phyloP scores from a whole-genome alignment of 2,329 filamentous ascomycete genomes.

The Cladosporium oxysporum region DNA sequence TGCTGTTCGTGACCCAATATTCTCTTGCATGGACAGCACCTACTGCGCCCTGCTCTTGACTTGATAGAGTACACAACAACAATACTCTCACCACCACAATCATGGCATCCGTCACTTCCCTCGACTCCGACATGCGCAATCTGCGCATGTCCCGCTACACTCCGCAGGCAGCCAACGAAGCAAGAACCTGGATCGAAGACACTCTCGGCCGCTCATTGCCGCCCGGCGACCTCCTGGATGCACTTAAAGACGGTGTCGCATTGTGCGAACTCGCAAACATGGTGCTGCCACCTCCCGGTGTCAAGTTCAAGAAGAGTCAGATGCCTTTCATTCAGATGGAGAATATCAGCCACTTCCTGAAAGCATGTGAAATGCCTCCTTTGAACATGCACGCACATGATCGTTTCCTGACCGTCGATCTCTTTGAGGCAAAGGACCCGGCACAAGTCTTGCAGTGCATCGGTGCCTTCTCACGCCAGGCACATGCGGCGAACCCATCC shows the following conservation, averaged over 20 bases:
- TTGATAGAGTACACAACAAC: neutral
- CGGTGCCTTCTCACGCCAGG: constrained; percentile 84
- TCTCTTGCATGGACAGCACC: neutral
- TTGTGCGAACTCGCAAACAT: constrained; percentile 93
- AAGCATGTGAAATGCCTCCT: constrained; percentile 80
- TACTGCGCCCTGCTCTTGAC: neutral
- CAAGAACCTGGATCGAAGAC: constrained; percentile 80
- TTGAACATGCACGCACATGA: constrained; percentile 90
- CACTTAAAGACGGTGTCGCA: constrained; percentile 84
- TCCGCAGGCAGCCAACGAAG: constrained; percentile 83
- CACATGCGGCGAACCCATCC: constrained; percentile 70
- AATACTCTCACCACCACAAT: neutral
- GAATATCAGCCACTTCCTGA: constrained; percentile 95
- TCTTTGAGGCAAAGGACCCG: constrained; percentile 94
- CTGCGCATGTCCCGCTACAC: constrained; percentile 93
- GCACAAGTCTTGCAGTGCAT: constrained; percentile 94
- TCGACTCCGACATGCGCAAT: constrained; percentile 94
- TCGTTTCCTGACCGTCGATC: constrained; percentile 92
- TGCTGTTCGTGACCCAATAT: neutral
- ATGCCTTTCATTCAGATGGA: constrained; percentile 99
- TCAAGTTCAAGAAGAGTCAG: constrained; percentile 85
- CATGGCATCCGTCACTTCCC: constrained; percentile 91
- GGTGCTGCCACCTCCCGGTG: constrained; percentile 70
- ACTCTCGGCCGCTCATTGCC: constrained; percentile 73
- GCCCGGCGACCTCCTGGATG: constrained; percentile 75